A percentile compares a stretch with the other conserved stretches of the same genome.
These are phyloP conservation scores for Kwoniella pini DNA, from an alignment of 768 basidiomycete genomes.

Conservation along the genomic window DNA sequence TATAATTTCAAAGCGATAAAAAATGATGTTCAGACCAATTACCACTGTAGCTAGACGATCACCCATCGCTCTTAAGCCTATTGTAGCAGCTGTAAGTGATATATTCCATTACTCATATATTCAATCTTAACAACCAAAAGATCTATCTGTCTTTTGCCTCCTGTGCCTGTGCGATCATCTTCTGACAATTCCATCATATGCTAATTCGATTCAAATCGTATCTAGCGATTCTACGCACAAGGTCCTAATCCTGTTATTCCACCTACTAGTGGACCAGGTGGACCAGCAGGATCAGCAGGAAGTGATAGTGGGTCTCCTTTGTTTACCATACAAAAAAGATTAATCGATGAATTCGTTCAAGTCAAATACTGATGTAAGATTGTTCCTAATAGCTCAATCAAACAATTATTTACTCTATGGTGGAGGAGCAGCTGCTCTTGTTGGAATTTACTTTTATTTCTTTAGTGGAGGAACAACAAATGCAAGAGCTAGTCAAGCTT, in stretches of 20 bases:
- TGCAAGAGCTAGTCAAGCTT: conserved; percentile 17
- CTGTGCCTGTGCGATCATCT: too few relatives aligned
- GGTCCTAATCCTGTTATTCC: conserved; percentile 2
- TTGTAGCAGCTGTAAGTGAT: conserved; percentile 5
- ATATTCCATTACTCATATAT: neutral
- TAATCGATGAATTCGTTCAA: too few relatives aligned
- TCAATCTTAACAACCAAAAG: neutral
- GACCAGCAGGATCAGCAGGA: conserved; percentile 1
- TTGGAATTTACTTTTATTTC: conserved; percentile 38
- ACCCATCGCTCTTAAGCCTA: neutral
- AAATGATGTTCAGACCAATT: conserved; percentile 1
- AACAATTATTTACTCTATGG: conserved; percentile 34
- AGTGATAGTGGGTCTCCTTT: neutral
- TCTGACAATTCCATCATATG: neutral
- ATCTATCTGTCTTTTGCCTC: too few relatives aligned
- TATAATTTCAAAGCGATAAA: too few relatives aligned
- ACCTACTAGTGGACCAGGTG: conserved; percentile 5
- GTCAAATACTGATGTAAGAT: too few relatives aligned
- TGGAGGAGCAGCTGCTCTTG: conserved; percentile 27
- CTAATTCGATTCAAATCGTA: neutral
- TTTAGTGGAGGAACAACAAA: conserved; percentile 13
- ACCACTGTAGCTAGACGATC: neutral
- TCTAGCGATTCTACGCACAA: conserved; percentile 3
- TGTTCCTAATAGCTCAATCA: neutral
- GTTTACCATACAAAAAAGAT: neutral